Base-by-base conservation (phyloP, 2,329 filamentous ascomycete genomes). In the Chrysoporthe puriensis region DNA sequence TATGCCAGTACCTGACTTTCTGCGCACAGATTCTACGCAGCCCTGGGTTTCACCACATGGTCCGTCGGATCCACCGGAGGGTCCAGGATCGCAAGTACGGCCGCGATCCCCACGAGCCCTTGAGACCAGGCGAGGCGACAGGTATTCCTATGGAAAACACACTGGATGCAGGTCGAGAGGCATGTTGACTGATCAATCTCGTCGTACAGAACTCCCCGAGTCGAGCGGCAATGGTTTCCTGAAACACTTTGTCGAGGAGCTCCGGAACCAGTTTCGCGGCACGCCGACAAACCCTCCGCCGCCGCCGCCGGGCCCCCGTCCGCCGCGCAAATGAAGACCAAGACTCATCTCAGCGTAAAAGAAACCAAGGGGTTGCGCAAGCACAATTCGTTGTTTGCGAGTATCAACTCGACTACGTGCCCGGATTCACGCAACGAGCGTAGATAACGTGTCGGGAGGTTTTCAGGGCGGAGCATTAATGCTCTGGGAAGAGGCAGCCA, bases 41-140 rank as follows among this genome's bases (percentile, higher is more conserved):
- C 18, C 84, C 84, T 1, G 76, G 78, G 9, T 87, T 86, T 73
- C 85, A 87, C 70, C 81, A 80, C 69, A 80, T 79, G 3, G 85
- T 87, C 50, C 82, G 82, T 8, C 79, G 81, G n/a, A 83, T 87
- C 44, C 85, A 87, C 68, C 79, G 80, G 16, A 77, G 74, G 3
- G 79, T 87, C 48, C 76, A 87, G 72, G 83, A 86, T 69, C 74
- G 76, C 21, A 79, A 80, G 57, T 70, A 86, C 69, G 85, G 85
- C 11, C 80, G 83, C 34, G 78, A 84, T 64, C 84, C 85, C 0
- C 77, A 81, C 70, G 83, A 86, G 62, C 85, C 85, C 7, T 70
- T 87, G 11, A 79, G 80, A 0, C 83, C 79, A 1, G 85, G 85
- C 57, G 82, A 87, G 72, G 85, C 85, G 2, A 85, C 84, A 43